Evolutionary conservation across 345 rosid species (phyloP), one percentile per base, ranked within the genome.

Genomic region (Gossypium longicalyx): DNA sequence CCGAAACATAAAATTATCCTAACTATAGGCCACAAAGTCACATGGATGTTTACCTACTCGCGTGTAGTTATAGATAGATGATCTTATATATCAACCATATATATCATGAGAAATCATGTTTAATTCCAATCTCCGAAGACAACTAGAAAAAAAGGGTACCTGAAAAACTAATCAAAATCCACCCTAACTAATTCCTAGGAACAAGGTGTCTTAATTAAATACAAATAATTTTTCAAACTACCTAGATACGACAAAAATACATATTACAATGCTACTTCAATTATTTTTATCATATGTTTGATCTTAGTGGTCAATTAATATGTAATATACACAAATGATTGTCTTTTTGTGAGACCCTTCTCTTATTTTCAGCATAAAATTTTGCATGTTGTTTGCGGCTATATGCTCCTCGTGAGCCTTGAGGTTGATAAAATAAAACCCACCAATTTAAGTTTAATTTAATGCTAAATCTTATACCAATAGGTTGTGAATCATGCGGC

Each of bases 351-450:
- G 44, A 61, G 44, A 61, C 66, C 20, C 44, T 13, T 5, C 65
- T 6, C 20, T 0, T 16, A 8, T 45, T 38, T 63, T 17, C 15
- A 44, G 17, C 62, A n/a, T 6, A 52, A 54, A 53, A 1, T 9
- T 52, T 34, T 53, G 43, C 34, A n/a, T 29, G 25, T 71, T 54
- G 63, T n/a, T 43, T 20, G 63, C 63, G 11, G 34, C 49, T 19
- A 57, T 19, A 20, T 9, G n/a, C 49, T 70, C 74, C 62, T 71
- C 64, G 64, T 71, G 63, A 71, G n/a, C 45, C 74, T 34, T 41
- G 48, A 54, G 48, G 47, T 27, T 3, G 48, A 6, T 53, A 29
- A 5, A 9, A 52, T n/a, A 7, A 13, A 43, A 34, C 23, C 73
- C 27, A 12, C 25, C 22, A 38, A 38, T 51, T 48, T 54, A 25